These are phyloP conservation scores for Fusarium transvaalense DNA, from an alignment of 2,329 filamentous ascomycete genomes.

Conservation along the genomic window DNA sequence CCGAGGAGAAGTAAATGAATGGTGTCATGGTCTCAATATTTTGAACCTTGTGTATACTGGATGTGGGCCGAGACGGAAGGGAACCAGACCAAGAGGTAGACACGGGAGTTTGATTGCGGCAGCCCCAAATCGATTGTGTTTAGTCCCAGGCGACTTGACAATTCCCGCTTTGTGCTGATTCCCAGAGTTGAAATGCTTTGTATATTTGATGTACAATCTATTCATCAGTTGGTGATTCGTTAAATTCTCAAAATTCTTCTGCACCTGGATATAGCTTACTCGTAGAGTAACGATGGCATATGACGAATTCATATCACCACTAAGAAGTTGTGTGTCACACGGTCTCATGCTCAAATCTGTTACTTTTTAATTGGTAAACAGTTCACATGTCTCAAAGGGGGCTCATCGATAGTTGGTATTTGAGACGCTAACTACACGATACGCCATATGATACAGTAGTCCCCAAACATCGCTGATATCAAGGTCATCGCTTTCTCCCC, in stretches of 20 bases:
- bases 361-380: not conserved
- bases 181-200: constrained; percentile 41
- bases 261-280: not conserved
- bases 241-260: not conserved
- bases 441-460: constrained; percentile 14
- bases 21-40: constrained; percentile 36
- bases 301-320: not conserved
- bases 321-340: not conserved
- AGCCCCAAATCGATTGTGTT: constrained; percentile 52
- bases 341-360: not conserved
- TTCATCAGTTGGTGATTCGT: constrained; percentile 14
- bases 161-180: constrained; percentile 42
- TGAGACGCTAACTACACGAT: constrained; percentile 7
- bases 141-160: constrained; percentile 47
- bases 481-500: constrained; percentile 10
- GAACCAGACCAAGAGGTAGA: constrained; percentile 50
- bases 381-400: constrained; percentile 5
- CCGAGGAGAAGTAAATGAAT: constrained; percentile 67
- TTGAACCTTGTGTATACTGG: constrained; percentile 51
- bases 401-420: constrained; percentile 2
- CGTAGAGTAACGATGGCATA: not conserved
- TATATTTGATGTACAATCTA: constrained; percentile 22
- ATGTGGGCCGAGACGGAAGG: constrained; percentile 52
- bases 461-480: constrained; percentile 24
- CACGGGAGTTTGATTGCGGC: constrained; percentile 49